Base-by-base conservation (phyloP, 768 basidiomycete genomes). In the Pisolithus albus region DNA sequence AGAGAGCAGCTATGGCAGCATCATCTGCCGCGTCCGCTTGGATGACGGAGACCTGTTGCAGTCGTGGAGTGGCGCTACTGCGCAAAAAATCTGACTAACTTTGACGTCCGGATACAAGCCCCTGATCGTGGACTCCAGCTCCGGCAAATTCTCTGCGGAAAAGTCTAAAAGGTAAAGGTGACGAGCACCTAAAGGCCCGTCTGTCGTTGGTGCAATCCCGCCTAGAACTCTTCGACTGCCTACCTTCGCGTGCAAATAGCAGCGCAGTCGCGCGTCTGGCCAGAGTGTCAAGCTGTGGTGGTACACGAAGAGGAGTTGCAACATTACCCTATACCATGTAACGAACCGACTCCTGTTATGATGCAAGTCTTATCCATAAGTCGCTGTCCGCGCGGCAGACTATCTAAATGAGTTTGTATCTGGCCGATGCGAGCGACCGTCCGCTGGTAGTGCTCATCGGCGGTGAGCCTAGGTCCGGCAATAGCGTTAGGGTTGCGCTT, bases 1-100 rank as follows among this genome's bases (percentile, higher is more conserved):
- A 92, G 1, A 92, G 64, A 6, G 68, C 70, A 19, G 79, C 73
- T 51, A 96, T 84, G 9, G 84, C 77, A 11, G 67, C 58, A 49
- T 92, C 84, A 61, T 91, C 83, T 18, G 92, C 84, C 13, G 92
- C 93, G 64, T 97, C 94, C 13, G 81, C 92, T 62, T 84, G 79
- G 32, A 86, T 60, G 10, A 74, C 77, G 2, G 88, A 88, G n/a
- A 83, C 83, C 92, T 95, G 5, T 40, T n/a, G 48, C n/a, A 32
- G n/a, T 41, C 36, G 48, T 65, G 8, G 61, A 43, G 21, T 44
- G 13, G 42, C 48, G 56, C 47, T 39, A 40, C 37, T 47, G 46
- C 30, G 48, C 23, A 5, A 10, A 23, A 28, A 47, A 36, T 28
- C 48, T 30, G 26, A 32, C 49, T 18, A 54, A 89, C 92, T 74